Evolutionary conservation across 768 basidiomycete species (phyloP).

Genomic region (Psilocybe subaeruginosa): DNA sequence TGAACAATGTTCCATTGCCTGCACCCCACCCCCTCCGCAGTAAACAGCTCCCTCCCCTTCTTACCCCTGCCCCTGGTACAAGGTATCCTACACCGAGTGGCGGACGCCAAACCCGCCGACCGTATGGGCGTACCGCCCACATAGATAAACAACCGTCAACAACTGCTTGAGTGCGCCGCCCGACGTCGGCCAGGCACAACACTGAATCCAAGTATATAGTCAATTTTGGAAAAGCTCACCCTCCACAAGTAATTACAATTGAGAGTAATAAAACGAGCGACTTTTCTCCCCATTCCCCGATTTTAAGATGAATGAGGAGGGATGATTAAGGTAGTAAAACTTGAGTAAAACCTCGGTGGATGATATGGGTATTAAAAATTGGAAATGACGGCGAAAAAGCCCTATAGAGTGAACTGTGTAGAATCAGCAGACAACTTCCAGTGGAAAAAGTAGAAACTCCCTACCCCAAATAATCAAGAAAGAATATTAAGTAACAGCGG

Average conservation of each 20-base stretch:
- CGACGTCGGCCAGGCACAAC: no score
- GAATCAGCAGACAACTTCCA: not conserved
- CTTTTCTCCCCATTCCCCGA: not conserved
- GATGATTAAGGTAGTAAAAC: no score
- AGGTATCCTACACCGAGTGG: not conserved
- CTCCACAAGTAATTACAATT: no score
- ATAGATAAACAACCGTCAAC: conserved; percentile 1
- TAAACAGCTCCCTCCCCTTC: no score
- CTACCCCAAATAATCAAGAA: not conserved
- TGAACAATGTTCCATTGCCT: no score
- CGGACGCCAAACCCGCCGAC: not conserved
- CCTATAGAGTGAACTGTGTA: not conserved
- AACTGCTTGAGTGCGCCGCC: not conserved
- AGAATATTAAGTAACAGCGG: not conserved
- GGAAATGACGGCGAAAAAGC: not conserved
- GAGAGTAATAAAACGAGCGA: no score
- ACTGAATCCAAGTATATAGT: no score
- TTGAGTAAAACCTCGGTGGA: no score
- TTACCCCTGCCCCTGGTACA: no score
- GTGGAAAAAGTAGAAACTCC: not conserved
- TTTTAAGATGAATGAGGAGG: no score
- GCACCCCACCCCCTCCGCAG: no score
- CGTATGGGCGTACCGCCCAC: not conserved
- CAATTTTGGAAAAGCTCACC: no score
- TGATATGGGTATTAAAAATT: not conserved